Evolutionary conservation across 1,284 basidiomycete species (phyloP), one percentile per base, ranked within the genome.

Genomic region (Pascua sp.): DNA sequence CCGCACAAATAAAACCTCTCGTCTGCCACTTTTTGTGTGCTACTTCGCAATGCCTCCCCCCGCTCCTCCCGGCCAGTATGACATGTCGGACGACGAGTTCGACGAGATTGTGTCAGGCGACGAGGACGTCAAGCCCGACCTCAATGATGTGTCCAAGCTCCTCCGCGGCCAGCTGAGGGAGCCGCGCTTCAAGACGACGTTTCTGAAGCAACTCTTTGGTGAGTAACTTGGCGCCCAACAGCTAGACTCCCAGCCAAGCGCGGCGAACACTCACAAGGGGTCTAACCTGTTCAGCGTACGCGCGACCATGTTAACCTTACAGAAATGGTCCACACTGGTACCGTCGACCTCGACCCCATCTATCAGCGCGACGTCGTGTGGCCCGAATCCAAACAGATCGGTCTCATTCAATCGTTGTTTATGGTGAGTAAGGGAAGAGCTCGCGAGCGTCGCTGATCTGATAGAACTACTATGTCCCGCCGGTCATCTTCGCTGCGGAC

Each of bases 361-460:
- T 77, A 75, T 59, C 75, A 77, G 58, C 68, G 75, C 53, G 72
- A 72, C 40, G 71, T 77, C 9, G 75, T 77, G 4, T 77, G 75
- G 75, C 42, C 66, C 0, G 61, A 64, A 24, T 5, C 42, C 8
- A 72, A 72, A 53, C 64, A 64, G 66, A 59, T 61, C 5, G 51
- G 48, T 1, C 55, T 73, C 40, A 68, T 75, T 38, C 68, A 72
- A 51, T 70, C 67, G 0, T 49, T 75, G 1, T 69, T 72, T 56
- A 50, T 70, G 15, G 71, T 71, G 45, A 60, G 70, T 66, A 11
- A 12, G 18, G 7, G 12, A 32, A 32, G 24, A 15, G 16, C 39
- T 16, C 9, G 11, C 10, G 16, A 47, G n/a, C 11, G 11, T 17
- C 13, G 36, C 50, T 52, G 24, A 56, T 44, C 16, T 9, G 8